phyloP scores from a whole-genome alignment of 2,329 filamentous ascomycete genomes.

The Emmonsiellopsis sp. region DNA sequence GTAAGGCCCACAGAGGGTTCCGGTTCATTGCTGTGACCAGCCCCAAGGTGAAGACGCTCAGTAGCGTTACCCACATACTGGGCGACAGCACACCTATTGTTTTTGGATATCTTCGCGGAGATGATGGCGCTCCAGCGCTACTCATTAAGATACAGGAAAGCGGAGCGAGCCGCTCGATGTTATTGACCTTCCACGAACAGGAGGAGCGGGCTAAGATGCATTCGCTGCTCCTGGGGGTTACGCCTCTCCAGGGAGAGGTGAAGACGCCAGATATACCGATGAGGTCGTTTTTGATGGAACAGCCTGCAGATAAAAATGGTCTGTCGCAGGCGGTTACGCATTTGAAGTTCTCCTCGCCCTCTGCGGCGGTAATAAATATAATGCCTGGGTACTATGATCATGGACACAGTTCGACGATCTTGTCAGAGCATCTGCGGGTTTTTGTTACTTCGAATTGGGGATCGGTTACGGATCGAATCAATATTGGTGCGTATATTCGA shows the following conservation, averaged over 20 bases:
- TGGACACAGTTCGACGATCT: constrained; percentile 56
- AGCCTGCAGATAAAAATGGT: constrained; percentile 26
- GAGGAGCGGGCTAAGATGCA: constrained; percentile 63
- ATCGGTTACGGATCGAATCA: constrained; percentile 73
- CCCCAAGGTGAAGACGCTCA: constrained; percentile 65
- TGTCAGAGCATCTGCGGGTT: constrained; percentile 67
- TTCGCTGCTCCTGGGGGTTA: constrained; percentile 61
- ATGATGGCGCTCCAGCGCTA: constrained; percentile 59
- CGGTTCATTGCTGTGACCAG: constrained; percentile 70
- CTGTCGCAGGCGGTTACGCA: constrained; percentile 22
- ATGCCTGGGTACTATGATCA: constrained; percentile 47
- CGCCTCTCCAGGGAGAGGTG: constrained; percentile 57
- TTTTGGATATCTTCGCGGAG: constrained; percentile 66
- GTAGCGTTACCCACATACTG: constrained; percentile 63
- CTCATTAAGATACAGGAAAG: constrained; percentile 61
- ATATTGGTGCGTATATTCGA: constrained; percentile 45
- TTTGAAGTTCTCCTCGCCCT: constrained; percentile 28
- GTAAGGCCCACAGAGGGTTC: constrained; percentile 68
- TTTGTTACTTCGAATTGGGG: constrained; percentile 67
- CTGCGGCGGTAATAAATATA: constrained; percentile 56
- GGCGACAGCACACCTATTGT: constrained; percentile 58
- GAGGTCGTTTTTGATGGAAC: constrained; percentile 53
- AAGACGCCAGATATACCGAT: constrained; percentile 62
- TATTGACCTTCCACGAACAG: constrained; percentile 67
- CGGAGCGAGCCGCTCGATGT: constrained; percentile 53